Evolutionary conservation across 2,329 filamentous ascomycete species (phyloP), one percentile per base, ranked within the genome.

Genomic region (Rhynchosporium graminicola): DNA sequence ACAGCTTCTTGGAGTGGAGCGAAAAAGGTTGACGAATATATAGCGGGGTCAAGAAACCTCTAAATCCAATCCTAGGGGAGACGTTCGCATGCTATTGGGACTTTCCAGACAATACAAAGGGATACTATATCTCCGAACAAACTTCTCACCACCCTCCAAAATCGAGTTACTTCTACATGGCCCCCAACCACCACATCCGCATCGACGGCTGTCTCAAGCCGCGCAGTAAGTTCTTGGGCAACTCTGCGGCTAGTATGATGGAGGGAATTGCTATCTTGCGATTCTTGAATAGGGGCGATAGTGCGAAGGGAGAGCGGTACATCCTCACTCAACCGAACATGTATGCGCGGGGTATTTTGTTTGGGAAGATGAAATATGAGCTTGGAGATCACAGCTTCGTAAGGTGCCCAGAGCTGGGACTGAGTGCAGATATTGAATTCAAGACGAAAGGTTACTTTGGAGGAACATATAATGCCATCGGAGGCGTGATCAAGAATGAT

Each of bases 281-380:
- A 56, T 82, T 99, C 59, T 75, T 93, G 67, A 97, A 97, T 75
- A 83, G 89, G 57, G 90, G 91, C 46, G 80, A 83, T 66, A 79
- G 88, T 36, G 79, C 82, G 54, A 83, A 80, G 67, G 90, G 90
- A 63, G 95, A 99, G 78, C 83, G 87, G 87, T 98, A 97, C 77
- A 91, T 96, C 72, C 78, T 98, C 58, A 98, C 95, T 4, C 95
- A 99, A 74, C 95, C 95, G 20, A 99, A 99, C 79, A 99, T 99
- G 92, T 99, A 99, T 76, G 95, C 94, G 28, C 86, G 95, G 65
- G 94, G 95, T 42, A 98, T 99, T 64, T 81, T 99, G 8, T 97
- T 99, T 72, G 95, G 95, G 54, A 98, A 97, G 77, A 98, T 99
- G 95, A 98, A 97, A 77, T 99, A 98, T 77, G 95, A 99, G 79